Evolutionary conservation across 2,329 filamentous ascomycete species (phyloP).

Genomic region (Ceratocystis harringtonii): DNA sequence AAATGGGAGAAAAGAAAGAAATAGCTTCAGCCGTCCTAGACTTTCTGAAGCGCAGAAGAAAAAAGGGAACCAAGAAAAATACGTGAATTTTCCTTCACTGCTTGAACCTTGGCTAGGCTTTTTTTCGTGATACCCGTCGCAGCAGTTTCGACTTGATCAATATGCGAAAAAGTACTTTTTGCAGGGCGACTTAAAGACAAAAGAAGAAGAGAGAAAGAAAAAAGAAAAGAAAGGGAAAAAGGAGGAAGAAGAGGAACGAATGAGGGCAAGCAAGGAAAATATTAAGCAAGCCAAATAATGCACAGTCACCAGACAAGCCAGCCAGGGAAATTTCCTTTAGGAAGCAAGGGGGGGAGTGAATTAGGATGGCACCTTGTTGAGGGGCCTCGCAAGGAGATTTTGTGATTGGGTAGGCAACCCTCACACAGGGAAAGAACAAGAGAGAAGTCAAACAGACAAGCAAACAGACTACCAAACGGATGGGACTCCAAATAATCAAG

Average conservation of each 20-base stretch:
- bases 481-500: not conserved
- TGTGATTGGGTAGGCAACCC: slow-evolving; percentile 2
- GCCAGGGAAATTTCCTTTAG: slow-evolving; percentile 4
- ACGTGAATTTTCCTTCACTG: not conserved
- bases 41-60: not conserved
- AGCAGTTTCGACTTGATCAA: not conserved
- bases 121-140: not conserved
- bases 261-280: slow-evolving; percentile 17
- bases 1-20: slow-evolving; percentile 1
- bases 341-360: slow-evolving; percentile 6
- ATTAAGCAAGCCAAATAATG: slow-evolving; percentile 14
- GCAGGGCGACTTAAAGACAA: slow-evolving; percentile 3
- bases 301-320: not conserved
- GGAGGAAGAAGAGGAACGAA: slow-evolving; percentile 15
- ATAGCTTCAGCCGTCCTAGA: not conserved
- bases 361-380: slow-evolving; percentile 6
- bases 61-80: not conserved
- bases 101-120: not conserved
- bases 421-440: not conserved
- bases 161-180: not conserved
- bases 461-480: not conserved
- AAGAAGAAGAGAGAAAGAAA: slow-evolving; percentile 17
- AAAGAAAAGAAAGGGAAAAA: slow-evolving; percentile 11
- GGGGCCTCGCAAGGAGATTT: slow-evolving; percentile 14
- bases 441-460: slow-evolving; percentile 3